phyloP scores from a whole-genome alignment of 208 protist genomes.

The Acanthamoeba comandoni region DNA sequence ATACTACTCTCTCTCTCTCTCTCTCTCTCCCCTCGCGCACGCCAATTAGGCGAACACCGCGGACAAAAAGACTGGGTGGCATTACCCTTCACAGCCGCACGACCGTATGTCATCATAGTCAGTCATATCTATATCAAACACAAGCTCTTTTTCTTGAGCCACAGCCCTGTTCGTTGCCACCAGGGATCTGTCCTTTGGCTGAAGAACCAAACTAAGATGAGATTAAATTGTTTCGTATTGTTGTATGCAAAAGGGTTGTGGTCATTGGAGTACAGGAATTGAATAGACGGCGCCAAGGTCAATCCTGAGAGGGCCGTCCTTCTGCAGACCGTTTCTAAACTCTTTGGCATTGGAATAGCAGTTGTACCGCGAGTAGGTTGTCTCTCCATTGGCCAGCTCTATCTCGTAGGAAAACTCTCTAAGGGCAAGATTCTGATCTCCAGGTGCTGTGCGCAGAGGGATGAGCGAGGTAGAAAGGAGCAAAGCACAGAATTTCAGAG shows the following conservation, averaged over 20 bases:
- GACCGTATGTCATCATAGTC: constrained; percentile 98
- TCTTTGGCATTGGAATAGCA: constrained; percentile 16
- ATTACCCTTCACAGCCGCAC: constrained; percentile 90
- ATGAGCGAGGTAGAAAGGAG: neutral
- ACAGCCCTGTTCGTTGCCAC: constrained; percentile 42
- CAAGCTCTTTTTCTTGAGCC: constrained; percentile 93
- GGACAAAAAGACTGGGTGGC: neutral
- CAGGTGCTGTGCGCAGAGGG: neutral
- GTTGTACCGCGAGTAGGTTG: constrained; percentile 62
- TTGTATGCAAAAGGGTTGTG: too few relatives aligned
- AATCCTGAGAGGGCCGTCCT: constrained; percentile 26
- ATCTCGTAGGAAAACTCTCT: constrained; percentile 67
- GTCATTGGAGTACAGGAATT: too few relatives aligned
- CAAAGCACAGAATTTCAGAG: too few relatives aligned
- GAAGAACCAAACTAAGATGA: neutral
- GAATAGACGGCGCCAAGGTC: constrained; percentile 54
- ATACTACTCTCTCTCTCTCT: too few relatives aligned
- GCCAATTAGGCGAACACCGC: too few relatives aligned
- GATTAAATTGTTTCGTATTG: neutral
- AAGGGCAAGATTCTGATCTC: constrained; percentile 13
- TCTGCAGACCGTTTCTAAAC: constrained; percentile 30
- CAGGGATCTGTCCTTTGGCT: constrained; percentile 32
- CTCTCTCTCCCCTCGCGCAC: too few relatives aligned
- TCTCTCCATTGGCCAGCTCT: constrained; percentile 11
- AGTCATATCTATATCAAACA: constrained; percentile 99